Conservation (phyloP, 2,329 filamentous ascomycete genomes). For the Curvularia eragrostidis region DNA sequence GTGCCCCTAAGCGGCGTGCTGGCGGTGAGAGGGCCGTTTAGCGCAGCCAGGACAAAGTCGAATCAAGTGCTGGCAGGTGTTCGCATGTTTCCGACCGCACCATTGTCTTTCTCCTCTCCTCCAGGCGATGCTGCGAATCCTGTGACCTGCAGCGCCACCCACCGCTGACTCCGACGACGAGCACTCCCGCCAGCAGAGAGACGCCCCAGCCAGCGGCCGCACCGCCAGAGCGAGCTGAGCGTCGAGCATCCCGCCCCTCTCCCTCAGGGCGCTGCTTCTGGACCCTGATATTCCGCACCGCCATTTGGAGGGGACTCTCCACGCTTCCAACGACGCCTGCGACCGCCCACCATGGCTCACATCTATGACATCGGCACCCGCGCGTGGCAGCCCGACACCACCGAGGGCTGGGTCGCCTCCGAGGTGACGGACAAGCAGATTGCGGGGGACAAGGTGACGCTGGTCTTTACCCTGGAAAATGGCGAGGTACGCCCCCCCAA, state of each 20-base stretch:
- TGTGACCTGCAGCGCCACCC: conserved; percentile 38
- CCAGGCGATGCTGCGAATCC: conserved; percentile 35
- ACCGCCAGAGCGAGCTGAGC: conserved; percentile 28
- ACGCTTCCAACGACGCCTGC: conserved; percentile 30
- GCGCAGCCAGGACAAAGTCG: conserved; percentile 30
- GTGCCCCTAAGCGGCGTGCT: conserved; percentile 28
- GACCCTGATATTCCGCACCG: conserved; percentile 36
- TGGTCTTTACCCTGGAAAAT: conserved; percentile 89
- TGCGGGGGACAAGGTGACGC: conserved; percentile 83
- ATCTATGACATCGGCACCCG: conserved; percentile 95
- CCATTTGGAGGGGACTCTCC: conserved; percentile 22
- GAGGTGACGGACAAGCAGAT: conserved; percentile 87
- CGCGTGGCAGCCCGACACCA: conserved; percentile 96
- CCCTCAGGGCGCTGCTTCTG: conserved; percentile 30
- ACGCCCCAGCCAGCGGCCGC: conserved; percentile 19
- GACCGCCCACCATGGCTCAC: conserved; percentile 72
- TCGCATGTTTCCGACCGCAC: conserved; percentile 16
- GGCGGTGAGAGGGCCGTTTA: conserved; percentile 33
- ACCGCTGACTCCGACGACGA: conserved; percentile 28
- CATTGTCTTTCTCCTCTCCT: conserved; percentile 12
- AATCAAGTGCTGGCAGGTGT: conserved; percentile 18
- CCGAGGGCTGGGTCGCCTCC: conserved; percentile 96
- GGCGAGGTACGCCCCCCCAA: conserved; percentile 71
- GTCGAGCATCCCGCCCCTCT: conserved; percentile 20
- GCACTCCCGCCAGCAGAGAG: conserved; percentile 24